Conservation (phyloP, 148 eudicot species). For the Polygonum maritimum region DNA sequence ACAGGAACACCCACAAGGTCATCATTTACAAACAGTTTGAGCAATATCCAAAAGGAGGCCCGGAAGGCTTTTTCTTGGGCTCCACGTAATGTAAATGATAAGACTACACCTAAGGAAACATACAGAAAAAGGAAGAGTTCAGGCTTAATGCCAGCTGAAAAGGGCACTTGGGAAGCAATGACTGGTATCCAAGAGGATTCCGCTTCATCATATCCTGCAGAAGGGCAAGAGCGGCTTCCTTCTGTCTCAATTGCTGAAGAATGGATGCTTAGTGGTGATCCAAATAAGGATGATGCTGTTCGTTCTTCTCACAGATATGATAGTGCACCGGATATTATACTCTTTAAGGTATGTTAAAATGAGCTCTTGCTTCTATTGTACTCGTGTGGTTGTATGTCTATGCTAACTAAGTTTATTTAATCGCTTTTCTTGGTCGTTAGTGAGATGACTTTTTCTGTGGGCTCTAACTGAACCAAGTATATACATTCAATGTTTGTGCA, state of each 20-base stretch:
- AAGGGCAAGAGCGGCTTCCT: slow-evolving; percentile 87
- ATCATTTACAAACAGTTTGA: slow-evolving; percentile 71
- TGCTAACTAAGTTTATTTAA: neutral
- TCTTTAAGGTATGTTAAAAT: slow-evolving; percentile 59
- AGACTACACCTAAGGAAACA: slow-evolving; percentile 62
- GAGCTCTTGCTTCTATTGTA: neutral
- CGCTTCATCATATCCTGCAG: slow-evolving; percentile 44
- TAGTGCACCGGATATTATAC: slow-evolving; percentile 90
- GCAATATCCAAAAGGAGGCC: slow-evolving; percentile 90
- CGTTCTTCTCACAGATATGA: slow-evolving; percentile 92
- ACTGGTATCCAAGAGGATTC: slow-evolving; percentile 88
- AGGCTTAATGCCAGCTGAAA: slow-evolving; percentile 65
- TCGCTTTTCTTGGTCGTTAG: neutral
- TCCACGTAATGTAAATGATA: slow-evolving; percentile 69
- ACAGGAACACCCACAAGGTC: slow-evolving; percentile 54
- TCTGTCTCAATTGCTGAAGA: slow-evolving; percentile 76
- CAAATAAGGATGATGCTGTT: slow-evolving; percentile 64
- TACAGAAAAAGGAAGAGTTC: slow-evolving; percentile 88
- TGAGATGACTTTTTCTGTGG: neutral
- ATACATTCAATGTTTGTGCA: neutral
- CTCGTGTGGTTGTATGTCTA: neutral
- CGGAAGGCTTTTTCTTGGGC: slow-evolving; percentile 95
- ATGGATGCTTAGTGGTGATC: slow-evolving; percentile 98
- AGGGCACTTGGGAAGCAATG: slow-evolving; percentile 93
- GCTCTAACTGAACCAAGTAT: neutral